Percentiles rank a stretch among this genome's conserved stretches.
Conservation (phyloP, 2,329 filamentous ascomycete genomes). For the Pestalotiopsis sp. region DNA sequence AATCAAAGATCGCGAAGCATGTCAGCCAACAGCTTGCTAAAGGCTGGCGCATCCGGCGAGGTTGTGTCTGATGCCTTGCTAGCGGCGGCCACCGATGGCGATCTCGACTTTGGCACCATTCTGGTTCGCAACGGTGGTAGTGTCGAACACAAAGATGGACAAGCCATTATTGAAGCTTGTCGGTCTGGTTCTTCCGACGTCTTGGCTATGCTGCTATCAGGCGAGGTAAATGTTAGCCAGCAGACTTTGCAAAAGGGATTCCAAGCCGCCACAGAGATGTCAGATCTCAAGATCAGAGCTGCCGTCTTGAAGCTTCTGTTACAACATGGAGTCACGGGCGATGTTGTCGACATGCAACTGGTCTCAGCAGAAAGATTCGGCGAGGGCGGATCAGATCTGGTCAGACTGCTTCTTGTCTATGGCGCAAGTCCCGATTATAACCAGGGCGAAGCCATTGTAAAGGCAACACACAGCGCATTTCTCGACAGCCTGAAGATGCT, state of each 20-base stretch:
- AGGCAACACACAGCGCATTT: conserved; percentile 54
- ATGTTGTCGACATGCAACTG: conserved; percentile 55
- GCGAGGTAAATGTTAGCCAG: conserved; percentile 39
- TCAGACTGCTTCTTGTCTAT: conserved; percentile 51
- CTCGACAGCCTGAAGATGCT: conserved; percentile 53
- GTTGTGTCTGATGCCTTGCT: conserved; percentile 53
- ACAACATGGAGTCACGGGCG: conserved; percentile 50
- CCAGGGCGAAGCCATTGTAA: conserved; percentile 57
- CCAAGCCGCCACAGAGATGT: conserved; percentile 56
- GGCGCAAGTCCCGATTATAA: conserved; percentile 60
- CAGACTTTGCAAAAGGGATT: conserved; percentile 53
- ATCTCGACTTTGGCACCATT: conserved; percentile 51
- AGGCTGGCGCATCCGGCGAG: conserved; percentile 46
- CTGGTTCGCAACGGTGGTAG: conserved; percentile 55
- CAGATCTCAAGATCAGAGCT: conserved; percentile 50
- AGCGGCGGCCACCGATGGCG: conserved; percentile 54
- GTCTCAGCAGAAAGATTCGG: conserved; percentile 55
- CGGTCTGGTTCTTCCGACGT: conserved; percentile 52
- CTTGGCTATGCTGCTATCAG: conserved; percentile 50
- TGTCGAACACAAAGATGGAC: conserved; percentile 52
- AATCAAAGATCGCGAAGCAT: conserved; percentile 41
- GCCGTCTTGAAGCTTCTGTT: conserved; percentile 55
- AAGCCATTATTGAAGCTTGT: conserved; percentile 58
- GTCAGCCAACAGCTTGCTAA: conserved; percentile 49
- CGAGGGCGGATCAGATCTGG: conserved; percentile 48